Conservation (phyloP, 345 rosid genomes). For the Pistacia atlantica region DNA sequence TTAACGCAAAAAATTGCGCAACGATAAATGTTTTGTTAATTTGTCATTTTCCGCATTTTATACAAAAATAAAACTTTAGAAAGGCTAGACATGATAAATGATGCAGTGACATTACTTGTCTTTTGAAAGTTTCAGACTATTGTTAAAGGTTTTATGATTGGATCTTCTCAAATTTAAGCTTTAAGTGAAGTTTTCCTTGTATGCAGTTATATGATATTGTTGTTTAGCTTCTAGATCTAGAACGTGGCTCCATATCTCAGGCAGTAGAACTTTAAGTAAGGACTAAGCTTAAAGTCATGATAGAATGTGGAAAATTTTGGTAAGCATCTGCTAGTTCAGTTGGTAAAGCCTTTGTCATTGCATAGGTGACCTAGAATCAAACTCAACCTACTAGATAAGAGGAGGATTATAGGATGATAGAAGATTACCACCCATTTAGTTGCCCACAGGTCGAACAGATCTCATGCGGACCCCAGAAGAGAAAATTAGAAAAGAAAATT, state of each 20-base stretch:
- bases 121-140: not conserved
- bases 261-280: not conserved
- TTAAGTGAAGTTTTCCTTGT: constrained; percentile 3
- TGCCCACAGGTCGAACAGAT: not conserved
- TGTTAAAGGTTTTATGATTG: not conserved
- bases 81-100: not conserved
- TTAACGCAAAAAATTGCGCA: not conserved
- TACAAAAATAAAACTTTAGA: no score
- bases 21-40: not conserved
- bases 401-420: not conserved
- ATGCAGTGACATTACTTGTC: not conserved
- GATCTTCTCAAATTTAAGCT: not conserved
- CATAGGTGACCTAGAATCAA: not conserved
- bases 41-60: not conserved
- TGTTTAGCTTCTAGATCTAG: not conserved
- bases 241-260: not conserved
- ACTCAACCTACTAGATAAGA: not conserved
- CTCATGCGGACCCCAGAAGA: not conserved
- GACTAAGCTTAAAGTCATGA: not conserved
- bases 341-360: not conserved
- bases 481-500: not conserved
- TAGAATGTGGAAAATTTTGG: not conserved
- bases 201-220: not conserved
- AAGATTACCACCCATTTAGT: not conserved
- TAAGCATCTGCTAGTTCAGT: not conserved